Evolutionary conservation across 108 stramenopile species (phyloP).

Genomic region (Pseudonitzschia pungens): DNA sequence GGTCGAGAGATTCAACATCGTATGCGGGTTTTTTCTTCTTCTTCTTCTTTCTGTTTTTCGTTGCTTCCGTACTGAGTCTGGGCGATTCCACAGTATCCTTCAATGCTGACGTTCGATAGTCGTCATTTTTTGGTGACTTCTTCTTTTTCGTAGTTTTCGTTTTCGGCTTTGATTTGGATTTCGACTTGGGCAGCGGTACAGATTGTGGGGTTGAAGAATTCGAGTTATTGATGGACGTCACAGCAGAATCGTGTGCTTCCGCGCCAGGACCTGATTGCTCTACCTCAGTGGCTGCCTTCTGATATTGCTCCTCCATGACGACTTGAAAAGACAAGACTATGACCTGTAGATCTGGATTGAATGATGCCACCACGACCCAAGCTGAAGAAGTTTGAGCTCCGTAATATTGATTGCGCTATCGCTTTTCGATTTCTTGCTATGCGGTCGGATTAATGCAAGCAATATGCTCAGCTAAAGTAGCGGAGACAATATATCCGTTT

Average conservation of each 20-base stretch:
- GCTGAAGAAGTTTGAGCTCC: no score
- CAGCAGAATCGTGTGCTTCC: no score
- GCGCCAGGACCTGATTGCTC: neutral
- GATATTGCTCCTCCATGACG: neutral
- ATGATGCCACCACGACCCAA: no score
- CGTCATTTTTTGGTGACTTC: neutral
- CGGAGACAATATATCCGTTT: no score
- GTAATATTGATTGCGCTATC: no score
- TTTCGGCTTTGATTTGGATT: neutral
- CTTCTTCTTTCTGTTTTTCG: slow-evolving; percentile 8
- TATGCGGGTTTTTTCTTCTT: neutral
- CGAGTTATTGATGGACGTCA: no score
- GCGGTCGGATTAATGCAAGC: no score
- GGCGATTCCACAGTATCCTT: neutral
- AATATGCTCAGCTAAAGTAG: no score
- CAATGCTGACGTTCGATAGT: neutral
- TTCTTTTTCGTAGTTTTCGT: neutral
- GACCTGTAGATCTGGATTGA: neutral
- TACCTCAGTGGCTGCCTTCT: neutral
- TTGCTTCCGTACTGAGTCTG: neutral
- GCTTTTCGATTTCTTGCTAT: no score
- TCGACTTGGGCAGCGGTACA: neutral
- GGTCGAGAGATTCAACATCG: neutral
- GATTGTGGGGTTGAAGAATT: no score
- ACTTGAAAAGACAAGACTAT: neutral